Evolutionary conservation across 805 yeast species (phyloP).

Genomic region (Starmerella khaoyaiensis): DNA sequence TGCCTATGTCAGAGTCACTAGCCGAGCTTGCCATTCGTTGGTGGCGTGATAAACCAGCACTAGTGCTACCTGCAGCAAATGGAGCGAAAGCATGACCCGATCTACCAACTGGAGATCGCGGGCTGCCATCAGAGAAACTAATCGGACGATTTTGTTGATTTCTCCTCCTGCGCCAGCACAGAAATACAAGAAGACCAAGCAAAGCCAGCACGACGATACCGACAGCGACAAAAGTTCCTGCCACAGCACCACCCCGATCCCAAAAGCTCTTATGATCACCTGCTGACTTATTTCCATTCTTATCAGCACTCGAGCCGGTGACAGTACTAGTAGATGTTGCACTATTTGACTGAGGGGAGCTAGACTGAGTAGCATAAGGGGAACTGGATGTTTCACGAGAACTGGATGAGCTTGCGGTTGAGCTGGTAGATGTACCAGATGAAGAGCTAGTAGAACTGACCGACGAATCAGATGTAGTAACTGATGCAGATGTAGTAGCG

Average conservation of each 20-base stretch:
- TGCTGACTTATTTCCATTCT: not conserved
- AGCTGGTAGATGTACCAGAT: not conserved
- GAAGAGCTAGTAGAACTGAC: not conserved
- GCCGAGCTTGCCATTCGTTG: slow-evolving; percentile 4
- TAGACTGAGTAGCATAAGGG: not conserved
- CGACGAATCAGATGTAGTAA: not conserved
- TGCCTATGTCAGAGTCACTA: slow-evolving; percentile 23
- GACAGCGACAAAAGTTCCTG: slow-evolving; percentile 72
- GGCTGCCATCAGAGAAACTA: not conserved
- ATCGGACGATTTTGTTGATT: slow-evolving; percentile 7
- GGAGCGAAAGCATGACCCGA: slow-evolving; percentile 13
- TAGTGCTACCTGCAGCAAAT: slow-evolving; percentile 10
- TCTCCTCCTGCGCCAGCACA: slow-evolving; percentile 25
- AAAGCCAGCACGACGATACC: slow-evolving; percentile 44
- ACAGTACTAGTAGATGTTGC: too few relatives aligned
- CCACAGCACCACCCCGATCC: slow-evolving; percentile 61
- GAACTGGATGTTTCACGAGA: not conserved
- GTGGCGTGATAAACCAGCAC: not conserved
- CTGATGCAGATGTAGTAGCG: not conserved
- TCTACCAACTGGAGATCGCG: not conserved
- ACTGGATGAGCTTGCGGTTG: not conserved
- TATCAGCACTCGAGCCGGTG: not conserved
- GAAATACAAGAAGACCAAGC: slow-evolving; percentile 33
- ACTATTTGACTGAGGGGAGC: not conserved
- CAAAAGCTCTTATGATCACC: slow-evolving; percentile 34